Evolutionary conservation across 495 filamentous ascomycete genomes (phyloP), one percentile per base, ranked within the genome.

Genomic region (Neurospora cerealis): DNA sequence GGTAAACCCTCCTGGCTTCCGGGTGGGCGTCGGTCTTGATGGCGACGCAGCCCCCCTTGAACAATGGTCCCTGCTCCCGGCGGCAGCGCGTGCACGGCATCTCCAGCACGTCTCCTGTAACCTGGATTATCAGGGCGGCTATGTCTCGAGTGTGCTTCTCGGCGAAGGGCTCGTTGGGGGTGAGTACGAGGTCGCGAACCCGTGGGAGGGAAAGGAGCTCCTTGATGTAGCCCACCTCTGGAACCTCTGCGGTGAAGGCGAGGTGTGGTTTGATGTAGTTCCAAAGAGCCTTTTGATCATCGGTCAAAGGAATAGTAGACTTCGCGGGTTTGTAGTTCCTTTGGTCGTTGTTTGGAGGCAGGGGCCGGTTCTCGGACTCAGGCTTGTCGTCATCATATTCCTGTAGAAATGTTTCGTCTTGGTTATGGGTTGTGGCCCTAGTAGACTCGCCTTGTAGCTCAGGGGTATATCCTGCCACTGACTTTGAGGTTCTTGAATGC

Each of bases 121-220:
- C 72, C 19, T 82, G 80, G 39, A 82, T 74, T 10, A 81, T 72
- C 69, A 80, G 41, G 21, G 79, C 75, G 3, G 78, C 73, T 3
- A 81, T 74, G 48, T 81, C 78, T 24, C 77, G 42, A 1, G 73
- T 34, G 0, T 37, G 60, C 7, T 60, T 60, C 41, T 81, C 79
- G 6, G 24, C 10, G 39, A 76, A 81, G 9, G 10, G 28, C 8
- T 62, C 28, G 37, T 42, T 69, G 15, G 70, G 44, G 37, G 78
- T 79, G n/a, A 74, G 69, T 11, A 44, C 32, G 21, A 79, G 69
- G 41, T 77, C 72, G 13, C 78, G 77, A 13, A 70, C n/a, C 4
- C 66, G 73, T 4, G 77, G 78, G 9, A 77, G 72, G 17, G 17
- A 28, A 13, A 74, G 39, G 3, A 78, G 69, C 36, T 78, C 69